Evolutionary conservation across 345 rosid genomes (phyloP).

Genomic region (Psidium friedrichsthalianum): DNA sequence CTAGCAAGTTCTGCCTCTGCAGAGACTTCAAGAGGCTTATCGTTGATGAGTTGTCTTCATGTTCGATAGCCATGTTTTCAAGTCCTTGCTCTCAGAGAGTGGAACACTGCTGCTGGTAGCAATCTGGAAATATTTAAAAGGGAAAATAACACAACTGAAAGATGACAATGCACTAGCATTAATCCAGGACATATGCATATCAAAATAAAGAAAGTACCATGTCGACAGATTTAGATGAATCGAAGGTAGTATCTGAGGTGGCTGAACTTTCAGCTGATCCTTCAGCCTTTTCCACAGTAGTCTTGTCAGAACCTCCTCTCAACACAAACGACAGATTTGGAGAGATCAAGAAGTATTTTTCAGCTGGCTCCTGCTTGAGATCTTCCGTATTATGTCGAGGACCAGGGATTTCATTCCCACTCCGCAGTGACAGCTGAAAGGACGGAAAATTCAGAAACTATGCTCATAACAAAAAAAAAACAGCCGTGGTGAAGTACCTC

Average conservation of each 20-base stretch:
- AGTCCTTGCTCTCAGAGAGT: conserved; percentile 1
- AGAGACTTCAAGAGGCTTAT: conserved; percentile 10
- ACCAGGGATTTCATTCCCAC: background rate
- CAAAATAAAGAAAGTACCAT: conserved; percentile 2
- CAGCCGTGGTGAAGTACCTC: conserved; percentile 6
- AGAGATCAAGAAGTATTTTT: conserved; percentile 11
- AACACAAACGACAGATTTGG: conserved; percentile 4
- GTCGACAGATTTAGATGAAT: conserved; percentile 15
- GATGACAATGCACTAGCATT: background rate
- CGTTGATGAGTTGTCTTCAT: conserved; percentile 14
- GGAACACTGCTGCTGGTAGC: conserved; percentile 4
- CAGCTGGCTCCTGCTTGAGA: conserved; percentile 5
- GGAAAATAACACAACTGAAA: background rate
- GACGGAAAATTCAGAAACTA: background rate
- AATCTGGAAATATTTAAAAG: background rate
- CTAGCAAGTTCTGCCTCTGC: conserved; percentile 10
- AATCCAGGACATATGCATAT: background rate
- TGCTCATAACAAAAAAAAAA: background rate
- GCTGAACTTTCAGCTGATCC: conserved; percentile 11
- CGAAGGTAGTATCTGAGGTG: conserved; percentile 7
- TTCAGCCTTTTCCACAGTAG: conserved; percentile 2
- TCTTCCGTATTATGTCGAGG: background rate
- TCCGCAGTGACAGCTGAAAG: background rate
- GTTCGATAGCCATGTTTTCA: conserved; percentile 7
- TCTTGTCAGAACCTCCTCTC: conserved; percentile 12